Evolutionary conservation across 495 filamentous ascomycete genomes (phyloP).

Genomic region (Tuber melanosporum): DNA sequence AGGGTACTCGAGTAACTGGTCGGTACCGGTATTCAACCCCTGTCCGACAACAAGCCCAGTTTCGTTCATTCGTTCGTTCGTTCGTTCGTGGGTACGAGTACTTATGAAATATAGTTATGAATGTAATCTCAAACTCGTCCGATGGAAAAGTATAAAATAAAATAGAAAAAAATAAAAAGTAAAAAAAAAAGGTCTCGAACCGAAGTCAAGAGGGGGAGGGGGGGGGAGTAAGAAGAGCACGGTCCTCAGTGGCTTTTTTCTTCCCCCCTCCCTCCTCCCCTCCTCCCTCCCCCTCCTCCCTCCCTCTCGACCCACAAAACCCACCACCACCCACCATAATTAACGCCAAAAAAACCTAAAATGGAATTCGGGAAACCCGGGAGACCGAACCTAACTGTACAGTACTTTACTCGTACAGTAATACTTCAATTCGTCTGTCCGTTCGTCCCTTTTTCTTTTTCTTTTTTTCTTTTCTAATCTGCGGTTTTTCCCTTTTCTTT

Average conservation of each 20-base stretch:
- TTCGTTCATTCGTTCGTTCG: too few species aligned
- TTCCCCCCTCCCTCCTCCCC: too few species aligned
- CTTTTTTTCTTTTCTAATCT: neutral
- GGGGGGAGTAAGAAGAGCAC: neutral
- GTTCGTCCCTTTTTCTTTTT: neutral
- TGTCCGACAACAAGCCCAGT: too few species aligned
- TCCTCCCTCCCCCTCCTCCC: too few species aligned
- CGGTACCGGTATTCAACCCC: too few species aligned
- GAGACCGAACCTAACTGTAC: neutral
- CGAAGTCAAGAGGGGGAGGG: neutral
- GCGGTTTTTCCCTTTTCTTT: too few species aligned
- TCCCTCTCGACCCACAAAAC: too few species aligned
- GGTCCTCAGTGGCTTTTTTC: neutral
- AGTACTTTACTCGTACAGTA: too few species aligned
- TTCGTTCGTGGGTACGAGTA: too few species aligned
- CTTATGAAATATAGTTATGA: too few species aligned
- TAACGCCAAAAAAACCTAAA: neutral
- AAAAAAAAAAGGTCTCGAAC: neutral
- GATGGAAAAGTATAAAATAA: neutral
- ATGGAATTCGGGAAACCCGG: neutral
- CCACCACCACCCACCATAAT: neutral
- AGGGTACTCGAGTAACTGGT: too few species aligned
- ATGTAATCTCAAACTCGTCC: neutral
- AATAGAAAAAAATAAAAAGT: neutral
- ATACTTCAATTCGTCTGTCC: neutral